phyloP scores from a whole-genome alignment of 2,329 filamentous ascomycete genomes.

The Fusarium burgessii region DNA sequence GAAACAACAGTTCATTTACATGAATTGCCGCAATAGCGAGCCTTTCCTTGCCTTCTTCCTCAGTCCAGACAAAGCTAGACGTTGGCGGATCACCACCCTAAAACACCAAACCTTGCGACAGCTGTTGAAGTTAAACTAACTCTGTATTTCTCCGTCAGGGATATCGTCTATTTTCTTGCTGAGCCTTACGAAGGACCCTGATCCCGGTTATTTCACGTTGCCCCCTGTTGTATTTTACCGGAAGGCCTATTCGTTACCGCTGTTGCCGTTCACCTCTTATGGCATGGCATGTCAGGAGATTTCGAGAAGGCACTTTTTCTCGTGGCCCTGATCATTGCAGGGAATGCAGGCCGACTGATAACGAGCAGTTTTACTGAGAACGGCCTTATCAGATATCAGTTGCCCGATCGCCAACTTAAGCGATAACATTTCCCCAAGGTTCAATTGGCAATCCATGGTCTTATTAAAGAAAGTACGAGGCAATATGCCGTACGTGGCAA shows the following conservation, averaged over 20 bases:
- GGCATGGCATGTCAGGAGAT: conserved; percentile 27
- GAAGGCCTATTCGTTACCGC: conserved; percentile 27
- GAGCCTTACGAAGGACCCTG: conserved; percentile 32
- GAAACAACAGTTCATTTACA: conserved; percentile 25
- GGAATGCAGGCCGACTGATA: background rate
- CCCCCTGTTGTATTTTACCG: conserved; percentile 16
- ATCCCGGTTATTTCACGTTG: conserved; percentile 14
- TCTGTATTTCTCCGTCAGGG: conserved; percentile 8
- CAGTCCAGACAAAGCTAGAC: conserved; percentile 7
- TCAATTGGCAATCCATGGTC: background rate
- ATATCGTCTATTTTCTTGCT: background rate
- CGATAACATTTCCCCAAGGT: conserved; percentile 3
- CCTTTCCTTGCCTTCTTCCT: conserved; percentile 2
- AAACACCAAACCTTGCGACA: conserved; percentile 16
- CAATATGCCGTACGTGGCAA: conserved; percentile 3
- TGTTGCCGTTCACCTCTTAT: conserved; percentile 24
- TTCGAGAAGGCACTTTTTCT: conserved; percentile 3
- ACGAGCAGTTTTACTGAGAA: conserved; percentile 5
- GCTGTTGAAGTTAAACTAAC: conserved; percentile 10
- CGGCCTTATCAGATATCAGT: background rate
- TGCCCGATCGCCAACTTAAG: conserved; percentile 1
- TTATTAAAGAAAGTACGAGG: background rate
- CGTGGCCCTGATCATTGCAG: background rate
- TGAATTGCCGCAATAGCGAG: background rate
- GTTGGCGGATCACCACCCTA: conserved; percentile 23